phyloP scores from a whole-genome alignment of 768 basidiomycete genomes.

The Cyclocybe aegerita region DNA sequence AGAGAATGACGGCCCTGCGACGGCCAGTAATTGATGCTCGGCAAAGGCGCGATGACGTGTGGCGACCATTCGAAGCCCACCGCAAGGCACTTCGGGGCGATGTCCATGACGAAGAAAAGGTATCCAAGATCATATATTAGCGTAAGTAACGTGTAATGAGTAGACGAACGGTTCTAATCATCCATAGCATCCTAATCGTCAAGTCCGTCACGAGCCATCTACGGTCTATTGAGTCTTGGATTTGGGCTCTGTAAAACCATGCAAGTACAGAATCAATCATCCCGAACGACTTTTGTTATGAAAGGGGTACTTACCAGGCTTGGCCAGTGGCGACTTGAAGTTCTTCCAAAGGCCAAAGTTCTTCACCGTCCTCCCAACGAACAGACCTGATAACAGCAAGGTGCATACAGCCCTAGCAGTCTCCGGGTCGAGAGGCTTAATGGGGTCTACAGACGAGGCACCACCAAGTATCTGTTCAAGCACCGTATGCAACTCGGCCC shows the following conservation, averaged over 20 bases:
- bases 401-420: constrained; percentile 74
- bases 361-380: constrained; percentile 61
- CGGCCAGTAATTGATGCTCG: too few species aligned
- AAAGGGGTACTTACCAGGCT: constrained; percentile 14
- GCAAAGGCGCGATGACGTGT: too few species aligned
- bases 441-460: constrained; percentile 25
- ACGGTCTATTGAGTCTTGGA: constrained; percentile 9
- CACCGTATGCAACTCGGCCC: constrained; percentile 57
- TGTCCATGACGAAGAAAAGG: too few species aligned
- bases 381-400: constrained; percentile 58
- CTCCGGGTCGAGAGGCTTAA: constrained; percentile 58
- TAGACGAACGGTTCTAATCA: too few species aligned
- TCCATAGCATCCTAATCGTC: background rate
- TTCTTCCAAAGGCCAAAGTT: constrained; percentile 51
- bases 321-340: background rate
- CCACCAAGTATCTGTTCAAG: constrained; percentile 47
- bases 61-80: too few species aligned
- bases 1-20: too few species aligned
- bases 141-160: too few species aligned
- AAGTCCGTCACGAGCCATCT: background rate
- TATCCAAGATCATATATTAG: too few species aligned
- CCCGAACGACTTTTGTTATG: background rate
- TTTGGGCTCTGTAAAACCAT: constrained; percentile 4
- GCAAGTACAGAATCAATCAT: background rate
- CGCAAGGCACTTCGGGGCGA: too few species aligned